Conservation (phyloP, 2,329 filamentous ascomycete genomes). For the Stagonosporopsis rhizophila region DNA sequence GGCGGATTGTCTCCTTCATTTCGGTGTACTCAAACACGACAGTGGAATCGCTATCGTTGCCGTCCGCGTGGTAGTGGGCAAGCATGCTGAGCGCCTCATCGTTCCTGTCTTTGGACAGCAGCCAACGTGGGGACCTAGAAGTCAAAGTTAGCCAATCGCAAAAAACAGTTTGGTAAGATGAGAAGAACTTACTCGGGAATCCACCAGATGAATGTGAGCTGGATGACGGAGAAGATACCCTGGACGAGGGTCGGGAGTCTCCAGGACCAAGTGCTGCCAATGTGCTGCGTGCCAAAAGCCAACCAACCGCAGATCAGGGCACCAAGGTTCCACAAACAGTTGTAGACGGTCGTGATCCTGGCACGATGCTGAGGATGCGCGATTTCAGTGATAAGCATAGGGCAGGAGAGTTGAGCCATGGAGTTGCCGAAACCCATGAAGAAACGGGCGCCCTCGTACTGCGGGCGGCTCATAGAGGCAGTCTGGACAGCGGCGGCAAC, state of each 20-base stretch:
- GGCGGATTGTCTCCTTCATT: conserved; percentile 21
- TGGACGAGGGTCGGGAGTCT: conserved; percentile 60
- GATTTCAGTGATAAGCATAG: conserved; percentile 54
- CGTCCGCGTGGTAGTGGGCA: conserved; percentile 60
- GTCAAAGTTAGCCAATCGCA: neutral
- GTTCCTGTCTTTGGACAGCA: conserved; percentile 60
- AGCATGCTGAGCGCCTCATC: conserved; percentile 63
- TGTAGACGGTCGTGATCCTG: conserved; percentile 39
- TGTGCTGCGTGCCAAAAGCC: conserved; percentile 20
- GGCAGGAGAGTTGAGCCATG: conserved; percentile 56
- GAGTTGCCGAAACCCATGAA: conserved; percentile 70
- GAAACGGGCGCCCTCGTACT: conserved; percentile 65
- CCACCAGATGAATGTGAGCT: conserved; percentile 45
- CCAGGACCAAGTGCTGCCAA: conserved; percentile 51
- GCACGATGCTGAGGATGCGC: conserved; percentile 48
- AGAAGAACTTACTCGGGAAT: conserved; percentile 59
- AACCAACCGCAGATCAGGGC: conserved; percentile 48
- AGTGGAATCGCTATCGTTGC: conserved; percentile 43
- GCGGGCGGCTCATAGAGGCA: conserved; percentile 16
- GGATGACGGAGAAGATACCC: conserved; percentile 52
- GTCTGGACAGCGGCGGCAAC: conserved; percentile 39
- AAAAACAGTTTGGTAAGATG: neutral
- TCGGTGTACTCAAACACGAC: conserved; percentile 22
- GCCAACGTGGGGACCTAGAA: conserved; percentile 59
- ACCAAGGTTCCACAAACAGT: conserved; percentile 46